Base-by-base conservation (phyloP, 805 yeast genomes). In the Teunomyces funiuensis region DNA sequence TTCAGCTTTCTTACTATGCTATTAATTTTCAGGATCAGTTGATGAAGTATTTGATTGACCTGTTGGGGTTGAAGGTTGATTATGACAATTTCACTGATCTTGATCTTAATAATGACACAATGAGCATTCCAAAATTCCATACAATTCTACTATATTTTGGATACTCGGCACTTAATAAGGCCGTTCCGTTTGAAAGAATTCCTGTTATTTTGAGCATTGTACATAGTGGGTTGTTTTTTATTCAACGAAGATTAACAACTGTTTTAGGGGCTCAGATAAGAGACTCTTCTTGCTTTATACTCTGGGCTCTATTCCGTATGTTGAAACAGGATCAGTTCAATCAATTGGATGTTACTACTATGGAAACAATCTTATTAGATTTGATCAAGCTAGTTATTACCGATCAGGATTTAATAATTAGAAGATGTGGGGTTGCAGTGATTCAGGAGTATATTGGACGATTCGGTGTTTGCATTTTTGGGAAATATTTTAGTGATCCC, bases 391-490 rank as follows among this genome's bases (percentile, higher is more conserved):
- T 79, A 1, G 64, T 83, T 6, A 70, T 87, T 37, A 83, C 83
- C 54, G 98, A 90, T 56, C 65, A 71, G 16, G 96, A 89, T 41
- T 65, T 88, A 14, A 73, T 82, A 44, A 77, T 89, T 5, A 70
- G 97, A 42, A 69, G 95, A 43, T 90, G 97, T 13, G 83, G 90
- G 1, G 71, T 88, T 4, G 96, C 97, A 0, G 91, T 93, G 0
- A 53, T 90, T 5, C 97, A 90, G 55, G 98, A 90, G 53, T 70
- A 85, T 11, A 57, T 88, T 2, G 98, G 98, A 0, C 65, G 97
- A 27, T 82, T 80, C 55, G 86, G 86, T 1, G 63, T 62, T 9
- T 23, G 42, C 22, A 42, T 71, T 19, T 63, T 80, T 52, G 47
- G 44, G 3, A 38, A 49, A 4, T 43, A 34, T 38, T 37, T 25